phyloP scores from a whole-genome alignment of 495 filamentous ascomycete genomes.

The Podospora australis region DNA sequence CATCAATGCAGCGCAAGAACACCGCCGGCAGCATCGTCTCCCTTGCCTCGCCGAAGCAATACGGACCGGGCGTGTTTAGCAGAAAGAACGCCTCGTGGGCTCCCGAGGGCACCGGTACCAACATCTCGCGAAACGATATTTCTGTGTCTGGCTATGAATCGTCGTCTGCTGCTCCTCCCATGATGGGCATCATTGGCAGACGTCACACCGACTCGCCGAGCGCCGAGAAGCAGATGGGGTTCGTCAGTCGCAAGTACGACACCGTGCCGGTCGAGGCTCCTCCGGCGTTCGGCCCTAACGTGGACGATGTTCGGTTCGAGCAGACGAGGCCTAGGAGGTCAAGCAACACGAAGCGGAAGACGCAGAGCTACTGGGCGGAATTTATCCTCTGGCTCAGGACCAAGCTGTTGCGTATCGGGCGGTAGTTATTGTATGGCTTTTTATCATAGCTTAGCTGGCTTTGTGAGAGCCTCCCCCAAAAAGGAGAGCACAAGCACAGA shows the following conservation, averaged over 20 bases:
- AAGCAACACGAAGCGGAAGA: slow-evolving; percentile 46
- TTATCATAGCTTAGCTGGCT: no score
- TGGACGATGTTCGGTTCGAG: slow-evolving; percentile 30
- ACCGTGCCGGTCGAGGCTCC: slow-evolving; percentile 27
- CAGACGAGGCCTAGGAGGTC: slow-evolving; percentile 25
- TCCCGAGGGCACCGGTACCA: neutral
- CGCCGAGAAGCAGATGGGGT: slow-evolving; percentile 20
- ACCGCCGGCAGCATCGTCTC: slow-evolving; percentile 24
- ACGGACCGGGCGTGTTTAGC: neutral
- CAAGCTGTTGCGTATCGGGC: slow-evolving; percentile 37
- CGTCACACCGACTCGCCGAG: slow-evolving; percentile 5
- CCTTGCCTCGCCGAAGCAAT: neutral
- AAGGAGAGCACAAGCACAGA: no score
- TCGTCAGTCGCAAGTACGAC: slow-evolving; percentile 40
- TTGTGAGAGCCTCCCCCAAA: no score
- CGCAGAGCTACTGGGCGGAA: slow-evolving; percentile 45
- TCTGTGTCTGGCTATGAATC: neutral
- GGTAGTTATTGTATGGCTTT: no score
- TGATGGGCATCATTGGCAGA: slow-evolving; percentile 2
- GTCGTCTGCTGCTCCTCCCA: slow-evolving; percentile 5
- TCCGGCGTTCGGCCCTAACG: slow-evolving; percentile 18
- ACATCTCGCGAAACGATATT: slow-evolving; percentile 12
- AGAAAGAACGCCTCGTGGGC: slow-evolving; percentile 1
- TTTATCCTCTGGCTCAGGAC: slow-evolving; percentile 52
- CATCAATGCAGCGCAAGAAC: slow-evolving; percentile 33